These are phyloP conservation scores for Aspergillus aculeatinus DNA, from an alignment of 2,329 filamentous ascomycete genomes.

Conservation along the genomic window DNA sequence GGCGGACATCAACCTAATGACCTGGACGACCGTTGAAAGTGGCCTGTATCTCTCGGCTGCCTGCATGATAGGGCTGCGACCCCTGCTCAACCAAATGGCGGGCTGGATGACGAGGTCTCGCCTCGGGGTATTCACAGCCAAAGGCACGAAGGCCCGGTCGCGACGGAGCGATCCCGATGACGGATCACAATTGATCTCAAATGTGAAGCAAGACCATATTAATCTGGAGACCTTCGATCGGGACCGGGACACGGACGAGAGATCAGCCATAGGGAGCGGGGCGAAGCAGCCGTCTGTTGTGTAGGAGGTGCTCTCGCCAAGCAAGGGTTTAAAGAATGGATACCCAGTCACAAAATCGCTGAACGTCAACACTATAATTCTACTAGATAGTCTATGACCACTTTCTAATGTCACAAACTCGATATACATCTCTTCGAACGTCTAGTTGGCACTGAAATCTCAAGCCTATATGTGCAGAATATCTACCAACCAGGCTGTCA, in stretches of 20 bases:
- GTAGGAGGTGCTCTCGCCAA: neutral
- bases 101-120: conserved; percentile 9
- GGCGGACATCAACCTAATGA: neutral
- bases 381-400: too few relatives aligned
- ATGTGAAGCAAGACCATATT: neutral
- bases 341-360: too few relatives aligned
- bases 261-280: neutral
- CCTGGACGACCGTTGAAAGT: conserved; percentile 1
- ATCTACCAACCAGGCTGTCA: too few relatives aligned
- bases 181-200: neutral
- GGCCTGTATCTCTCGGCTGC: neutral
- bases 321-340: neutral
- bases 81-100: neutral
- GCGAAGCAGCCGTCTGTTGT: too few relatives aligned
- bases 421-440: too few relatives aligned
- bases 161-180: neutral
- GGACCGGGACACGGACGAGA: neutral
- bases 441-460: too few relatives aligned
- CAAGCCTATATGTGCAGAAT: too few relatives aligned
- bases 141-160: neutral
- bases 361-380: too few relatives aligned
- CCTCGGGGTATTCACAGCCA: neutral
- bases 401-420: too few relatives aligned
- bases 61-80: neutral
- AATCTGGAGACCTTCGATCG: neutral